These are phyloP conservation scores for Clarireedia hainanense DNA, from an alignment of 2,329 filamentous ascomycete species.

Conservation along the genomic window DNA sequence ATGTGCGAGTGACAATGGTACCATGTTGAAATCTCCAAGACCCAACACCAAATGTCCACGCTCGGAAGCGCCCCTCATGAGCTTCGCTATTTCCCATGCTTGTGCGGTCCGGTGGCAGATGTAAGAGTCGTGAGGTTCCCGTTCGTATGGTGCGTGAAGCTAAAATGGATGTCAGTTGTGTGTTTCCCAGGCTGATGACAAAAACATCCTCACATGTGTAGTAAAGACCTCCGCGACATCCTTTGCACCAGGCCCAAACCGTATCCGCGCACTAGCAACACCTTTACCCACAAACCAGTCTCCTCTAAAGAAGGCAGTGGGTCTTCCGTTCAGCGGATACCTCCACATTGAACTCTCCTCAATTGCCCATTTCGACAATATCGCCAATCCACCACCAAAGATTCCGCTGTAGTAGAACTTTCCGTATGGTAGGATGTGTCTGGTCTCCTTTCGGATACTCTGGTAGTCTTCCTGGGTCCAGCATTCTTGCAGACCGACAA, in stretches of 20 bases:
- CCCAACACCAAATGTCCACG: slow-evolving; percentile 77
- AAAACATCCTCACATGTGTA: slow-evolving; percentile 58
- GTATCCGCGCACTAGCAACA: slow-evolving; percentile 73
- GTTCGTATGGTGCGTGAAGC: slow-evolving; percentile 81
- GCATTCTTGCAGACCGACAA: slow-evolving; percentile 92
- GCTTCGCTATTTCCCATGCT: slow-evolving; percentile 88
- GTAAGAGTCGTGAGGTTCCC: slow-evolving; percentile 74
- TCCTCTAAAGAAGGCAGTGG: slow-evolving; percentile 86
- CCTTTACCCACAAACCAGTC: slow-evolving; percentile 98
- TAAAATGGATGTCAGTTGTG: slow-evolving; percentile 35
- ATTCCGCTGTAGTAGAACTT: slow-evolving; percentile 91
- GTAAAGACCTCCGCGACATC: slow-evolving; percentile 85
- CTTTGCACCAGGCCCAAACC: slow-evolving; percentile 54
- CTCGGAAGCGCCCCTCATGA: slow-evolving; percentile 74
- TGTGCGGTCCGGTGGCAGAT: slow-evolving; percentile 85
- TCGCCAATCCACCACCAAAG: slow-evolving; percentile 82
- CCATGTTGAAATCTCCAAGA: slow-evolving; percentile 93
- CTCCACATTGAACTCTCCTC: slow-evolving; percentile 77
- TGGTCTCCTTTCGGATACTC: slow-evolving; percentile 65
- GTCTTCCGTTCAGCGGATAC: slow-evolving; percentile 88
- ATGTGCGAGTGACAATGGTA: slow-evolving; percentile 79
- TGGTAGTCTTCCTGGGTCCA: slow-evolving; percentile 83
- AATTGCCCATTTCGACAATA: slow-evolving; percentile 88
- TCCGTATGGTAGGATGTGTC: slow-evolving; percentile 70
- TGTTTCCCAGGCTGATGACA: background rate